A percentile compares a stretch with the other conserved stretches of the same genome.
phyloP scores from a whole-genome alignment of 805 yeast species.

The Naumovozyma baii region DNA sequence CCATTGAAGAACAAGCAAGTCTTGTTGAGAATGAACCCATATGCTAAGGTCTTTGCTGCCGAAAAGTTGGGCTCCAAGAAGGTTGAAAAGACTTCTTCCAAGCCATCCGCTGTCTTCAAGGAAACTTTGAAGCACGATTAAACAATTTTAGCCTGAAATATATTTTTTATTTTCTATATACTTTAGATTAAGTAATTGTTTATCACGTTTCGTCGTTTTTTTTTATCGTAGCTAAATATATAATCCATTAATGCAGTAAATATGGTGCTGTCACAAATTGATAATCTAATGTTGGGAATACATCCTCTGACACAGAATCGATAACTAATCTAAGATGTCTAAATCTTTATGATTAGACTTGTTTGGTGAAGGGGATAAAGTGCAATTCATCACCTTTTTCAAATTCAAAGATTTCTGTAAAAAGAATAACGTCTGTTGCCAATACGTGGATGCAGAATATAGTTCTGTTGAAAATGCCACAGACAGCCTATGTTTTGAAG shows the following conservation, averaged over 20 bases:
- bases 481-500: conserved; percentile 35
- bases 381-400: conserved; percentile 67
- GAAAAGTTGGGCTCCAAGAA: conserved; percentile 81
- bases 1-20: conserved; percentile 99
- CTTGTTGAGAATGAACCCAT: conserved; percentile 96
- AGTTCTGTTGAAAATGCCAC: conserved; percentile 87
- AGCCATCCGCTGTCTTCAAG: conserved; percentile 64
- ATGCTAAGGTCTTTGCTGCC: conserved; percentile 94
- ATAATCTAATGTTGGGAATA: conserved; percentile 42
- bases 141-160: conserved; percentile 19
- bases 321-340: conserved; percentile 61
- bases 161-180: conserved; percentile 1
- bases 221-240: too few relatives aligned
- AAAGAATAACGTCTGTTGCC: conserved; percentile 95
- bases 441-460: conserved; percentile 82
- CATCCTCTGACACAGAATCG: conserved; percentile 30
- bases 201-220: too few relatives aligned
- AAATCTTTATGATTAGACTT: conserved; percentile 71
- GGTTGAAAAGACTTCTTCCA: conserved; percentile 54
- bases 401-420: conserved; percentile 61
- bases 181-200: neutral
- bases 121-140: conserved; percentile 58
- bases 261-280: conserved; percentile 51
- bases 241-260: neutral
- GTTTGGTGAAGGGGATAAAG: conserved; percentile 66